Percentiles rank a stretch among this genome's conserved stretches.
Evolutionary conservation across 306 rosid genomes (phyloP).

Genomic region (Medicago ruthenica): DNA sequence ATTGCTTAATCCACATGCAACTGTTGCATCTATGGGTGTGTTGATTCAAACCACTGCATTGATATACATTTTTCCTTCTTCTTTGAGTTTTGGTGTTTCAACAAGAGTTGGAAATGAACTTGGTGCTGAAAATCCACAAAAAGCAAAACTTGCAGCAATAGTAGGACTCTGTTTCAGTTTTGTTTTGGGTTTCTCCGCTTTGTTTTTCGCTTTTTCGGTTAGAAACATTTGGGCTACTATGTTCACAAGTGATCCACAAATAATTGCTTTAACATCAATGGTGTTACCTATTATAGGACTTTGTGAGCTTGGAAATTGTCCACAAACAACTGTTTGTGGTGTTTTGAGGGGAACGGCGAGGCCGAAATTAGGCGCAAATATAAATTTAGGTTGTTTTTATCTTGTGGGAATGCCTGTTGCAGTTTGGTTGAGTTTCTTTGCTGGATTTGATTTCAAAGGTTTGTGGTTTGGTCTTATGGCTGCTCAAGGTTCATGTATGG

Average conservation of each 20-base stretch:
- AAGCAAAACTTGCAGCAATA: conserved; percentile 63
- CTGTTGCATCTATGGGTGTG: conserved; percentile 94
- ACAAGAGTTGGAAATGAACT: conserved; percentile 92
- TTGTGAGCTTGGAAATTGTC: conserved; percentile 92
- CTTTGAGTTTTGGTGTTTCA: conserved; percentile 83
- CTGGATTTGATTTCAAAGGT: conserved; percentile 79
- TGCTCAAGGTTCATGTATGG: conserved; percentile 78
- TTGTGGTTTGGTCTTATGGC: conserved; percentile 86
- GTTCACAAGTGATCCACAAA: conserved; percentile 74
- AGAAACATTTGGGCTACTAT: conserved; percentile 76
- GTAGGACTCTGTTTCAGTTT: conserved; percentile 76
- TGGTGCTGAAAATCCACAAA: conserved; percentile 67
- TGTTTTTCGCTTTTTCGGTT: conserved; percentile 63
- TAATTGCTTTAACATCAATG: conserved; percentile 67
- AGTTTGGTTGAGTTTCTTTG: conserved; percentile 68
- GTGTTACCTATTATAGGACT: conserved; percentile 85
- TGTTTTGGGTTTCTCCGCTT: conserved; percentile 64
- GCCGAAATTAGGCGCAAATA: conserved; percentile 83
- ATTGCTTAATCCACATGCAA: conserved; percentile 77
- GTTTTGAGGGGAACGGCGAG: conserved; percentile 89
- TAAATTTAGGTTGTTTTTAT: conserved; percentile 84
- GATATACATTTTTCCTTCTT: conserved; percentile 91
- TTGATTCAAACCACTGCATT: conserved; percentile 86
- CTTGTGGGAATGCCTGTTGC: conserved; percentile 92
- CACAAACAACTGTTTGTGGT: conserved; percentile 88